These are phyloP conservation scores for Pleurotus giganteus DNA, from an alignment of 768 basidiomycete species.

Conservation along the genomic window DNA sequence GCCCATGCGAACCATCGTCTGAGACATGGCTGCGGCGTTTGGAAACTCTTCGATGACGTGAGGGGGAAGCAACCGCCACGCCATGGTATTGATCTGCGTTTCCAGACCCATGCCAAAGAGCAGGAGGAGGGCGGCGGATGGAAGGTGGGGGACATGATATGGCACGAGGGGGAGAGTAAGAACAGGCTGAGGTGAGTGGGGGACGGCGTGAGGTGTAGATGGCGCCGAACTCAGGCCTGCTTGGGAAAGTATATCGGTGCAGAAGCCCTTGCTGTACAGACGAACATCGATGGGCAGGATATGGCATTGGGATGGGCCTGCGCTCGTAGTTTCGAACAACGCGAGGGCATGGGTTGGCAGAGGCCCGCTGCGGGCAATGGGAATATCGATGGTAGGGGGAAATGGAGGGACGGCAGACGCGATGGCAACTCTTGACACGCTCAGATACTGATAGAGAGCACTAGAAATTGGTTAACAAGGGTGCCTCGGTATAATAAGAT, in stretches of 20 bases:
- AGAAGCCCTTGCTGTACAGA: slow-evolving; percentile 40
- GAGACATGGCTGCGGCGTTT: slow-evolving; percentile 55
- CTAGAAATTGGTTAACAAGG: slow-evolving; percentile 22
- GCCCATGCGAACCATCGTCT: slow-evolving; percentile 38
- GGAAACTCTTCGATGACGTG: slow-evolving; percentile 61
- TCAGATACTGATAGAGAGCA: slow-evolving; percentile 44
- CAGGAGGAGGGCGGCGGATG: slow-evolving; percentile 54
- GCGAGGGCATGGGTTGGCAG: slow-evolving; percentile 60
- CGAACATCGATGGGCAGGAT: slow-evolving; percentile 53
- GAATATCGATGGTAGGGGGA: slow-evolving; percentile 47
- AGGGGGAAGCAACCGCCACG: slow-evolving; percentile 51
- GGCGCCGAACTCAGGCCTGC: slow-evolving; percentile 30
- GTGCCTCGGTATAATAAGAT: neutral
- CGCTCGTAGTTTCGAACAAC: slow-evolving; percentile 31
- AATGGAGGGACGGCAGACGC: slow-evolving; percentile 20
- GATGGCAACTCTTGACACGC: slow-evolving; percentile 25
- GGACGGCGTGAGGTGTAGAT: slow-evolving; percentile 26
- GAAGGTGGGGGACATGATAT: slow-evolving; percentile 48
- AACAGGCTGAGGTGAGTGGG: slow-evolving; percentile 22
- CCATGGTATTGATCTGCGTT: slow-evolving; percentile 42
- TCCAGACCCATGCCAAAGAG: slow-evolving; percentile 59
- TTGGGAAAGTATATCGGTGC: slow-evolving; percentile 33
- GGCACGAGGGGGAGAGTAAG: slow-evolving; percentile 54
- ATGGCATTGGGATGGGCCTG: slow-evolving; percentile 29
- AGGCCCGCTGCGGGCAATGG: slow-evolving; percentile 40